Conservation (phyloP, 306 rosid species). For the Cucumis cinereus region DNA sequence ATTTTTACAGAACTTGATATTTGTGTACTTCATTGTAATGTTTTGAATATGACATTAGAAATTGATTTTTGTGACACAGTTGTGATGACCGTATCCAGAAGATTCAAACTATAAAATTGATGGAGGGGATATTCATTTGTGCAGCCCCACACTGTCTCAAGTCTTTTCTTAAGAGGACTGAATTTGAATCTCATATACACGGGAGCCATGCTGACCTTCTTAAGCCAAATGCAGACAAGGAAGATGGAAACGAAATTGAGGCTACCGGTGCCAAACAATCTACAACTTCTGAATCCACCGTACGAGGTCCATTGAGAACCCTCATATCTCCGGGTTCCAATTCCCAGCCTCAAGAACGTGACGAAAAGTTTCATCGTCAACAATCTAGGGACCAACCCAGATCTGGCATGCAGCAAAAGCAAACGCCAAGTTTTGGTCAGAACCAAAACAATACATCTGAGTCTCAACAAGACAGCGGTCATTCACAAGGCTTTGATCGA, state of each 20-base stretch:
- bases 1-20: not conserved
- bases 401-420: slow-evolving; percentile 41
- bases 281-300: slow-evolving; percentile 60
- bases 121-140: slow-evolving; percentile 96
- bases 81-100: slow-evolving; percentile 96
- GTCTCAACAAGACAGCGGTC: slow-evolving; percentile 32
- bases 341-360: slow-evolving; percentile 66
- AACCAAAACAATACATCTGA: slow-evolving; percentile 44
- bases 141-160: slow-evolving; percentile 98
- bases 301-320: slow-evolving; percentile 57
- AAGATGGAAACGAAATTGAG: slow-evolving; percentile 83
- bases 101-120: slow-evolving; percentile 91
- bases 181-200: slow-evolving; percentile 84
- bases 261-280: slow-evolving; percentile 63
- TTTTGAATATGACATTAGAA: not conserved
- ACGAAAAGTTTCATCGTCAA: slow-evolving; percentile 64
- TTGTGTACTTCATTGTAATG: not conserved
- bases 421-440: slow-evolving; percentile 56
- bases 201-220: slow-evolving; percentile 67
- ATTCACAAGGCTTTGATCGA: slow-evolving; percentile 68
- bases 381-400: slow-evolving; percentile 69
- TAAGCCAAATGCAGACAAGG: slow-evolving; percentile 58
- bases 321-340: slow-evolving; percentile 69
- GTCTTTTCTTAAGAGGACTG: slow-evolving; percentile 67
- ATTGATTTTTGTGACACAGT: slow-evolving; percentile 31